Conservation (phyloP, 495 filamentous ascomycete genomes). For the Annulohypoxylon nitens region DNA sequence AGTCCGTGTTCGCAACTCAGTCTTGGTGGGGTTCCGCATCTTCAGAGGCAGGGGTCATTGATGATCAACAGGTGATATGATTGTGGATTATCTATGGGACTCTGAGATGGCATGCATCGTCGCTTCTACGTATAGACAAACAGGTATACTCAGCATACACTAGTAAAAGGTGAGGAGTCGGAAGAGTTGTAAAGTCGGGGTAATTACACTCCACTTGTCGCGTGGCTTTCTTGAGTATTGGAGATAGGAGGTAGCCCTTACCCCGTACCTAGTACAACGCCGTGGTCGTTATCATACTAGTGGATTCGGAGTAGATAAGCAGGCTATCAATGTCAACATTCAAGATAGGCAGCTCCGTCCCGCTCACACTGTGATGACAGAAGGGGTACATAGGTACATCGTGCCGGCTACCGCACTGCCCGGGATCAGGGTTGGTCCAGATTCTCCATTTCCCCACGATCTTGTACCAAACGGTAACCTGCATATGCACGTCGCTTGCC, state of each 20-base stretch:
- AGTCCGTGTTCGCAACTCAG: slow-evolving; percentile 39
- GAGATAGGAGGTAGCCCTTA: slow-evolving; percentile 5
- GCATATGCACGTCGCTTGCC: slow-evolving; percentile 40
- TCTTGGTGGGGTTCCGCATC: slow-evolving; percentile 30
- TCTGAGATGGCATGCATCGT: slow-evolving; percentile 14
- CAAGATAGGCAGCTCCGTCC: slow-evolving; percentile 3
- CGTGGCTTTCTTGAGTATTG: slow-evolving; percentile 3
- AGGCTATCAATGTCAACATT: neutral
- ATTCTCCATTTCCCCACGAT: slow-evolving; percentile 39
- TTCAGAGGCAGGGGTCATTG: slow-evolving; percentile 6
- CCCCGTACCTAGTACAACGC: neutral
- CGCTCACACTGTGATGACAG: slow-evolving; percentile 12
- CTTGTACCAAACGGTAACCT: neutral
- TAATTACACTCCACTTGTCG: slow-evolving; percentile 32
- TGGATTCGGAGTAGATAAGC: slow-evolving; percentile 18
- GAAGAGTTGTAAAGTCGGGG: slow-evolving; percentile 37
- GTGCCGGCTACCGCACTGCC: neutral
- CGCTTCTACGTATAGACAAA: neutral
- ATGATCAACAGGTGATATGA: slow-evolving; percentile 16
- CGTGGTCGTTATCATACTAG: slow-evolving; percentile 15
- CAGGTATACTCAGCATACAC: neutral
- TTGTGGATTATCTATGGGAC: slow-evolving; percentile 3
- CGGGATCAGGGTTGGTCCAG: neutral
- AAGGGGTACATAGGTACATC: neutral
- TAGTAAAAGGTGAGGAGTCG: neutral